phyloP scores from a whole-genome alignment of 495 filamentous ascomycete species.

The Talaromyces proteolyticus region DNA sequence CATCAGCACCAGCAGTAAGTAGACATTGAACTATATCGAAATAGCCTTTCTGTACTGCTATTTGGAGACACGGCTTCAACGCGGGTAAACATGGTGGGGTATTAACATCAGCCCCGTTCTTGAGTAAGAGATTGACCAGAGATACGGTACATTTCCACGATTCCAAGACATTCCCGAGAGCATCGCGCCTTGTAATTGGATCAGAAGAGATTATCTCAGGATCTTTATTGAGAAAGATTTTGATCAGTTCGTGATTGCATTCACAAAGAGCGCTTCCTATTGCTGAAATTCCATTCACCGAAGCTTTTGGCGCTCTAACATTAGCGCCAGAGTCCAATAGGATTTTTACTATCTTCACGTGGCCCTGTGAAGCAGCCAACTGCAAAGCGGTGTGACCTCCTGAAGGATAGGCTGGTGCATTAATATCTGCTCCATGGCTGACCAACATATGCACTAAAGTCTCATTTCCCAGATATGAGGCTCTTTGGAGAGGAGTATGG shows the following conservation, averaged over 20 bases:
- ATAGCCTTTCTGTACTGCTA: background rate
- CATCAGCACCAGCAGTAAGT: slow-evolving; percentile 12
- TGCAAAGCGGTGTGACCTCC: slow-evolving; percentile 9
- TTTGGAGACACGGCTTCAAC: background rate
- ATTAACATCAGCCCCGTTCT: background rate
- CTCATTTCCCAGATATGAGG: slow-evolving; percentile 6
- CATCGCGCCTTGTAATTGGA: background rate
- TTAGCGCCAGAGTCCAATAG: slow-evolving; percentile 12
- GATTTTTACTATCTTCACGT: slow-evolving; percentile 3
- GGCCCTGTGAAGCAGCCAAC: slow-evolving; percentile 9
- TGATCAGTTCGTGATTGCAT: slow-evolving; percentile 4
- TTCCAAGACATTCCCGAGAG: background rate
- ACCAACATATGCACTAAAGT: slow-evolving; percentile 6
- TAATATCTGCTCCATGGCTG: slow-evolving; percentile 10
- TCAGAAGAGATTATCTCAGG: background rate
- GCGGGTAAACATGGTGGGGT: background rate
- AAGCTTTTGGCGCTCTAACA: slow-evolving; percentile 2
- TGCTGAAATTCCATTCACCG: slow-evolving; percentile 1
- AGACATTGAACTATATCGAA: background rate
- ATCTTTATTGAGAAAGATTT: background rate
- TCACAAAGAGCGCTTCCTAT: background rate
- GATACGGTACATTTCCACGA: background rate
- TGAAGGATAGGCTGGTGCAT: slow-evolving; percentile 3
- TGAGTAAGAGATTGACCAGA: background rate
- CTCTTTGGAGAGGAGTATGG: slow-evolving; percentile 22